These are phyloP conservation scores for Leishmania turanica DNA, from an alignment of 208 protist species.

Conservation along the genomic window DNA sequence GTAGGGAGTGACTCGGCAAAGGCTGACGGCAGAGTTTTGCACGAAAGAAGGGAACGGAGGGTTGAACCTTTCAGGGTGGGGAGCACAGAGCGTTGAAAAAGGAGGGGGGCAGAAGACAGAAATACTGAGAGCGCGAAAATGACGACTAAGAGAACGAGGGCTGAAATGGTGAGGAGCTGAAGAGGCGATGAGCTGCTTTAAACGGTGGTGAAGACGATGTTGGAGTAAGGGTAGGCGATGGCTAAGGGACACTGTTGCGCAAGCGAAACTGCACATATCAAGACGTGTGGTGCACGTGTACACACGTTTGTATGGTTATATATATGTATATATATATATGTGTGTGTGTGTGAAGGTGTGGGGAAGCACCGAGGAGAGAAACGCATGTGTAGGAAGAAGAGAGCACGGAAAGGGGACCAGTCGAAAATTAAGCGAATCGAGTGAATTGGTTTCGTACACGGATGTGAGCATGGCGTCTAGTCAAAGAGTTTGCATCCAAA, in stretches of 20 bases:
- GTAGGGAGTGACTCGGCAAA: neutral
- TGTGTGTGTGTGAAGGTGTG: neutral
- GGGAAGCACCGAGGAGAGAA: neutral
- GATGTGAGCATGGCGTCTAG: neutral
- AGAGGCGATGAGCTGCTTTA: neutral
- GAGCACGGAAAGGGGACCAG: neutral
- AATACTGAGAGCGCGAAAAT: neutral
- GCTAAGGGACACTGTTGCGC: neutral
- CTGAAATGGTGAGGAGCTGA: neutral
- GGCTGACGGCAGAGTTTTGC: neutral
- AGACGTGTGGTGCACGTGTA: neutral
- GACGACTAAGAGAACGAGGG: neutral
- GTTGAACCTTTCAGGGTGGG: neutral
- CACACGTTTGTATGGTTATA: neutral
- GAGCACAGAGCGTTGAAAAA: neutral
- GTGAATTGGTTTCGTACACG: neutral
- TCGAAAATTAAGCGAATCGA: neutral
- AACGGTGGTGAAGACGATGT: neutral
- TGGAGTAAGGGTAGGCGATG: too few species aligned
- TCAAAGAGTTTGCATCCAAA: neutral
- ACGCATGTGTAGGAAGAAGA: neutral
- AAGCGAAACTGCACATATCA: neutral
- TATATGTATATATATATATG: neutral
- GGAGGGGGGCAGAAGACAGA: neutral
- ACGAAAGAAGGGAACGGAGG: neutral